Conservation (phyloP, 2,329 filamentous ascomycete species). For the Nothopassalora personata region DNA sequence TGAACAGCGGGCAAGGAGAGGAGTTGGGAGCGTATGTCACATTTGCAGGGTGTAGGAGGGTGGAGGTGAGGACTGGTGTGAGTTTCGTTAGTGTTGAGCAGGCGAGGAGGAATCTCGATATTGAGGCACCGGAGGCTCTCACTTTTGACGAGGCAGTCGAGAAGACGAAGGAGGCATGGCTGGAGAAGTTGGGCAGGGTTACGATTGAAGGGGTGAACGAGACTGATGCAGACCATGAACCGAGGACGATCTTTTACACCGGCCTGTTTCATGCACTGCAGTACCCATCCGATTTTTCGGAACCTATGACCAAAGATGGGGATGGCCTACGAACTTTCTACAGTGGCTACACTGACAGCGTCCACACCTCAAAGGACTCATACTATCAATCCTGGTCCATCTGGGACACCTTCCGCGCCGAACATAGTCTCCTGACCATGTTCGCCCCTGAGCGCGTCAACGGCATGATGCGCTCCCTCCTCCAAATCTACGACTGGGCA, state of each 20-base stretch:
- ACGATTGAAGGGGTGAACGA: constrained; percentile 41
- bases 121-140: constrained; percentile 37
- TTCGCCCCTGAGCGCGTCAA: constrained; percentile 46
- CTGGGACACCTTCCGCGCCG: constrained; percentile 48
- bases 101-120: constrained; percentile 42
- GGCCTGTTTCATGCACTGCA: constrained; percentile 45
- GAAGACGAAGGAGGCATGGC: constrained; percentile 40
- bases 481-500: constrained; percentile 45
- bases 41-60: constrained; percentile 30
- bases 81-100: constrained; percentile 47
- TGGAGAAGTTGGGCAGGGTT: constrained; percentile 43
- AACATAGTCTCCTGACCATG: constrained; percentile 43
- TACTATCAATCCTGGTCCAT: constrained; percentile 50
- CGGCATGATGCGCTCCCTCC: constrained; percentile 44
- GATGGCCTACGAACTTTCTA: constrained; percentile 36
- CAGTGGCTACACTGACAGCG: constrained; percentile 44
- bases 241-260: constrained; percentile 44
- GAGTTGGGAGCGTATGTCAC: constrained; percentile 40
- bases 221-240: constrained; percentile 39
- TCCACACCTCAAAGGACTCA: constrained; percentile 40
- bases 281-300: constrained; percentile 46
- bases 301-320: constrained; percentile 32
- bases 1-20: constrained; percentile 30
- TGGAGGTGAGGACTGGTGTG: constrained; percentile 45
- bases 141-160: constrained; percentile 39